Evolutionary conservation across 352 stramenopile species (phyloP), one percentile per base, ranked within the genome.

Genomic region (Nothophytophthora sp.): DNA sequence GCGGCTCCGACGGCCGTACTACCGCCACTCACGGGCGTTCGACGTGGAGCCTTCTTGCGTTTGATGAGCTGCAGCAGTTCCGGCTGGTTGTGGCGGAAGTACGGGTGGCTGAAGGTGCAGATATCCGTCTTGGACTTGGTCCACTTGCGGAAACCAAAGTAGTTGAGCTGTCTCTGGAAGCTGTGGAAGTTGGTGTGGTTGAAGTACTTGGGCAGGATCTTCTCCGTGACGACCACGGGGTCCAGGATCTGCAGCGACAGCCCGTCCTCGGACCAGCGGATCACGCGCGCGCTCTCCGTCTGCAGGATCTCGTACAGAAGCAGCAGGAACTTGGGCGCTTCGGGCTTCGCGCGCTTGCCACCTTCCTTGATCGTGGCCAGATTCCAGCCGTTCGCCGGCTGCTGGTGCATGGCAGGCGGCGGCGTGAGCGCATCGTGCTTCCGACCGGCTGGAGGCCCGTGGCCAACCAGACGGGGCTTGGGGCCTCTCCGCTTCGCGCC

Each of bases 141-240:
- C 80, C 80, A 90, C 57, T 93, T 93, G 45, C 77, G 73, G 62
- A 98, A 98, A 24, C 71, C 79, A 76, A 98, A 98, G 61, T 98
- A 96, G 64, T 96, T 97, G 37, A 98, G 73, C 61, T 98, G 90
- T 34, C 92, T 76, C 55, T 96, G 86, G 49, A 98, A 93, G 37
- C 86, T 96, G 43, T 92, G 86, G 62, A 96, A 98, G 51, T 92
- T 96, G 43, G 76, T 81, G 67, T 98, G 90, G 48, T 97, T 97
- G 52, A 98, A 98, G 68, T 97, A 98, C 55, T 90, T 88, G 24
- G 92, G 88, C 12, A 98, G 62, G 30, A 98, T 80, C 61, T 90
- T 81, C 45, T 76, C 66, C 39, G 66, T 76, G 45, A 76, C 61
- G 28, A 89, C 79, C 18, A 81, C 59, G 44, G 79, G 72, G 45